Evolutionary conservation across 176 grass and related monocot genomes (phyloP).

Genomic region (Eremochloa ophiuroides): DNA sequence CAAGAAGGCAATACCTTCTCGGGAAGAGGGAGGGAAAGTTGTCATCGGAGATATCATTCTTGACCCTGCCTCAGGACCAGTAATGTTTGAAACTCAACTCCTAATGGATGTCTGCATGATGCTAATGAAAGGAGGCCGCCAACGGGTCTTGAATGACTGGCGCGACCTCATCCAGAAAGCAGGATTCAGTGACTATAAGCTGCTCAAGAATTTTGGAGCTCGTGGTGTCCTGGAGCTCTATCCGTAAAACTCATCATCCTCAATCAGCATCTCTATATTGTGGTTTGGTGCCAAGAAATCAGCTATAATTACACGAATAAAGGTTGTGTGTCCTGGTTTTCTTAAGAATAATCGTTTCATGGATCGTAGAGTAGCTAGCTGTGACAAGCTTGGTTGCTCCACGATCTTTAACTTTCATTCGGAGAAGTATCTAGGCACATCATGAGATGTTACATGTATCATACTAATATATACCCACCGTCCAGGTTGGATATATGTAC

Average conservation of each 20-base stretch:
- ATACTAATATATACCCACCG: too few species aligned
- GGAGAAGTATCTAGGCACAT: too few species aligned
- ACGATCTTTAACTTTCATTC: neutral
- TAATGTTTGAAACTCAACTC: slow-evolving; percentile 18
- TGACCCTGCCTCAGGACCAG: neutral
- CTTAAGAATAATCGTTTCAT: neutral
- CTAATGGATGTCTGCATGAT: slow-evolving; percentile 43
- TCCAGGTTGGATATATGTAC: too few species aligned
- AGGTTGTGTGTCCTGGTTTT: neutral
- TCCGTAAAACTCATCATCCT: neutral
- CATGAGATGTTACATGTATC: too few species aligned
- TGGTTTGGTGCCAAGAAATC: neutral
- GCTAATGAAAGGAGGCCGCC: slow-evolving; percentile 7
- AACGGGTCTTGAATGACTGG: slow-evolving; percentile 36
- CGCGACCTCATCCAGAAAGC: slow-evolving; percentile 21
- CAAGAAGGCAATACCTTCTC: slow-evolving; percentile 35
- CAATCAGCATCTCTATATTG: neutral
- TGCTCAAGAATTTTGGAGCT: slow-evolving; percentile 13
- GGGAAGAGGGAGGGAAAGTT: slow-evolving; percentile 25
- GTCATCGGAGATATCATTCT: slow-evolving; percentile 32
- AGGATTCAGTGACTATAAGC: slow-evolving; percentile 31
- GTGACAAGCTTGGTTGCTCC: neutral
- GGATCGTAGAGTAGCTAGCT: neutral
- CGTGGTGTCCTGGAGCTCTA: slow-evolving; percentile 20
- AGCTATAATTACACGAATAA: neutral